phyloP scores from a whole-genome alignment of 306 rosid species.

The Vigna reflexopilosa region DNA sequence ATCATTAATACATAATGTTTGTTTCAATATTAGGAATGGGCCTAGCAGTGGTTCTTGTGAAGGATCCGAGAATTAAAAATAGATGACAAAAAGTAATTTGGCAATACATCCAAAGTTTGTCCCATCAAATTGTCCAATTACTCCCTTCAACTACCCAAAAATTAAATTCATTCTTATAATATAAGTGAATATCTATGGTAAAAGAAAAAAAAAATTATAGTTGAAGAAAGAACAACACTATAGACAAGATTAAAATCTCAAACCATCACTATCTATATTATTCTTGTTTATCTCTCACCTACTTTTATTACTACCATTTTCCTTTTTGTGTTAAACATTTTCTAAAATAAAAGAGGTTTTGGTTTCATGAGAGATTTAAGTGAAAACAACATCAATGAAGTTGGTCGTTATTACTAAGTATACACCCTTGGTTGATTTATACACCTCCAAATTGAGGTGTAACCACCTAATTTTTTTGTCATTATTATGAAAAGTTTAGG shows the following conservation, averaged over 20 bases:
- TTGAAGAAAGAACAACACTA: not conserved
- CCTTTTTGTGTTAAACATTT: not conserved
- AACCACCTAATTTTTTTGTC: not conserved
- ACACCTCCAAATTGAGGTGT: not conserved
- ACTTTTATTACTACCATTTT: not conserved
- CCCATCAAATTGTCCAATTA: no score
- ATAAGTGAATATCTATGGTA: no score
- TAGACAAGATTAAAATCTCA: not conserved
- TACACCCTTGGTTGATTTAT: not conserved
- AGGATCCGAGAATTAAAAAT: no score
- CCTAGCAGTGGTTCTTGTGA: no score
- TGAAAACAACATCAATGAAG: not conserved
- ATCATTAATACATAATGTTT: no score
- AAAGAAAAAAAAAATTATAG: no score
- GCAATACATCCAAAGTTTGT: no score
- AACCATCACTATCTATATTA: not conserved
- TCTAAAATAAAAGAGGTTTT: not conserved
- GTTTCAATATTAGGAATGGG: no score
- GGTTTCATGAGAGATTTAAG: not conserved
- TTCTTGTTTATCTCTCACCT: not conserved
- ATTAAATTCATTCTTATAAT: no score
- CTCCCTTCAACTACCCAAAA: no score
- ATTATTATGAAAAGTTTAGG: not conserved
- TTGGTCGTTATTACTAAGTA: not conserved
- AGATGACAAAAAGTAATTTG: no score